A percentile compares a stretch with the other conserved stretches of the same genome.
Evolutionary conservation across 164 flowering plant species (phyloP).

Genomic region (Pachysandra terminalis): DNA sequence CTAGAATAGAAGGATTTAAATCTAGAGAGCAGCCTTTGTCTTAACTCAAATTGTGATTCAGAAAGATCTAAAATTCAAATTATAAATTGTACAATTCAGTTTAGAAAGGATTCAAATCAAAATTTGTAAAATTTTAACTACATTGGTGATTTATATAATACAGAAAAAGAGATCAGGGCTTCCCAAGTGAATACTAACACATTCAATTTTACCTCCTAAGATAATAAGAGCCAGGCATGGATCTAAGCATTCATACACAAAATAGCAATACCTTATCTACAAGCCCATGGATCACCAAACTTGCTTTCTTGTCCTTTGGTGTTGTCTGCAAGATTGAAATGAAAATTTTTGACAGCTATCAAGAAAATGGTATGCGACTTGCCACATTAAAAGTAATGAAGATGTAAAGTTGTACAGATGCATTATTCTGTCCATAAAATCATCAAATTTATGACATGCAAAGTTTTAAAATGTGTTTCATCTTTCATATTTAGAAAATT

Average conservation of each 20-base stretch:
- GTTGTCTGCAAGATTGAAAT: constrained; percentile 54
- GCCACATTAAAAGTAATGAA: neutral
- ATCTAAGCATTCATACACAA: neutral
- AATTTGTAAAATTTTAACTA: too few species aligned
- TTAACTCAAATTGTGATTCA: too few species aligned
- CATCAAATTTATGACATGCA: neutral
- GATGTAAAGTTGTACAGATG: neutral
- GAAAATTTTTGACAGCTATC: constrained; percentile 1
- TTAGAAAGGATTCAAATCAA: too few species aligned
- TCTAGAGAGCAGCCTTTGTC: too few species aligned
- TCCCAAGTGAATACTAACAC: too few species aligned
- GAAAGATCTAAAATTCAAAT: too few species aligned
- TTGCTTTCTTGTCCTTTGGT: constrained; percentile 97
- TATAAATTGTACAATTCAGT: too few species aligned
- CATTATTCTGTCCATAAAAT: neutral
- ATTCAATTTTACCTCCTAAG: too few species aligned
- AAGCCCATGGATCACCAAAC: constrained; percentile 78
- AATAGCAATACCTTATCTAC: constrained; percentile 73
- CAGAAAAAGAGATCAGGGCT: neutral
- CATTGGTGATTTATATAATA: too few species aligned
- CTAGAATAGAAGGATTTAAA: too few species aligned
- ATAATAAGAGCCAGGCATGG: neutral
- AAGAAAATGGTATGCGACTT: neutral
- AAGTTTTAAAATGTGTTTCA: neutral
- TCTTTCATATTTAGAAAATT: too few species aligned